Conservation (phyloP, 179 eudicot species). For the Heliamphora pulchella region DNA sequence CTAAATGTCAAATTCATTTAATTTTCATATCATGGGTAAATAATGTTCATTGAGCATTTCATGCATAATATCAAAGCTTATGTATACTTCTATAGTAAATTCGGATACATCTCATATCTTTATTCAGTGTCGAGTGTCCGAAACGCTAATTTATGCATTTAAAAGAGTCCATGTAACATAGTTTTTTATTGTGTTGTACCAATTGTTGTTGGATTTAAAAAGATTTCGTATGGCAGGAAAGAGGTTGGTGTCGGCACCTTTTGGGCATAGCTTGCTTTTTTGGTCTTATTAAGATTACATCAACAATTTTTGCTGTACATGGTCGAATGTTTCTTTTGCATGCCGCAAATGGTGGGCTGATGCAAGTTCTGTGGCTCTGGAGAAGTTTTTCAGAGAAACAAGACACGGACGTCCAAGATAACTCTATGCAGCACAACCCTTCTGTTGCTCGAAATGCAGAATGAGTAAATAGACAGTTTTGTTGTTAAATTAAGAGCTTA, state of each 20-base stretch:
- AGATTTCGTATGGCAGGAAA: conserved; percentile 28
- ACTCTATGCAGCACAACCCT: background rate
- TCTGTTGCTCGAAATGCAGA: conserved; percentile 5
- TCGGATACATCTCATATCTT: too few relatives aligned
- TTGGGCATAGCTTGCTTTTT: conserved; percentile 35
- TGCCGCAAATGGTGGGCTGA: conserved; percentile 47
- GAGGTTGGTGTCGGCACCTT: conserved; percentile 18
- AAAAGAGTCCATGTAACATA: too few relatives aligned
- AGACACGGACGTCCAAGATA: background rate
- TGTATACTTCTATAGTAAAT: too few relatives aligned
- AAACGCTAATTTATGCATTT: too few relatives aligned
- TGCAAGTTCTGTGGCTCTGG: conserved; percentile 55
- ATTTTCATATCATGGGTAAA: too few relatives aligned
- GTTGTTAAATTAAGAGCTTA: too few relatives aligned
- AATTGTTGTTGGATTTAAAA: background rate
- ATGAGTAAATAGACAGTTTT: too few relatives aligned
- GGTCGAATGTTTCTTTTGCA: conserved; percentile 29
- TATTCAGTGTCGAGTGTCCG: too few relatives aligned
- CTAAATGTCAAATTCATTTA: too few relatives aligned
- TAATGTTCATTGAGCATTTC: too few relatives aligned
- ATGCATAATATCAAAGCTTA: too few relatives aligned
- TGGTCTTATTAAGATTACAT: conserved; percentile 28
- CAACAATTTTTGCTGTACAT: conserved; percentile 17
- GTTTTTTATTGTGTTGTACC: too few relatives aligned
- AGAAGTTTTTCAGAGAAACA: conserved; percentile 12